Evolutionary conservation across 164 flowering plant species (phyloP), one percentile per base, ranked within the genome.

Genomic region (Macadamia tetraphylla): DNA sequence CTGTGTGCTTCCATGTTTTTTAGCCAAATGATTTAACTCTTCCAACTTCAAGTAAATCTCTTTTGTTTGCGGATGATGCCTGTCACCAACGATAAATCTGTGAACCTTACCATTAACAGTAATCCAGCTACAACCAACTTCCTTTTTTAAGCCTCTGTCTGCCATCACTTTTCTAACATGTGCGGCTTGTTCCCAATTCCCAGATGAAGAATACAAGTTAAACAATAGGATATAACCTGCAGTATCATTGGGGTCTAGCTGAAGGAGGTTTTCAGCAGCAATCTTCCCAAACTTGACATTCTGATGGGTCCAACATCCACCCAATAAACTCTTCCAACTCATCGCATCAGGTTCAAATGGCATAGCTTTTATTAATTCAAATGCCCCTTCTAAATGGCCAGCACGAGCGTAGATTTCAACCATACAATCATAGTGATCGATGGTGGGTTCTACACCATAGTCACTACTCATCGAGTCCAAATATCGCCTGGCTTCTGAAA

Each of bases 311-410:
- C 75, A 74, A 64, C 85, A 80, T 13, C 82, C 81, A 58, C 79
- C 75, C 48, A 82, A 52, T 31, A 82, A 70, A 63, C 79, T 71
- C 68, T 76, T 78, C 83, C 86, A 82, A 23, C 79, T 80, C 80
- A 80, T 73, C 23, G 71, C 72, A 67, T 76, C 78, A 46, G 86
- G 74, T 46, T 74, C 67, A 59, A 76, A 74, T 6, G 83, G 78
- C 83, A 78, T 77, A 15, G 42, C 43, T n/a, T 65, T 68, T 58
- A 78, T 72, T 63, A 82, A 29, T 32, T 71, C 76, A 70, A 71
- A 55, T 11, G 85, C 83, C 57, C 80, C 79, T 7, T 76, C 29
- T 40, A 82, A 64, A 49, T 55, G 49, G 11, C 85, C 85, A 29
- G 83, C 81, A 57, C 85, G 81, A 35, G 81, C 59, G 55, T 78